These are phyloP conservation scores for Xylariomycetidae sp. DNA, from an alignment of 2,329 filamentous ascomycete species.

Conservation along the genomic window DNA sequence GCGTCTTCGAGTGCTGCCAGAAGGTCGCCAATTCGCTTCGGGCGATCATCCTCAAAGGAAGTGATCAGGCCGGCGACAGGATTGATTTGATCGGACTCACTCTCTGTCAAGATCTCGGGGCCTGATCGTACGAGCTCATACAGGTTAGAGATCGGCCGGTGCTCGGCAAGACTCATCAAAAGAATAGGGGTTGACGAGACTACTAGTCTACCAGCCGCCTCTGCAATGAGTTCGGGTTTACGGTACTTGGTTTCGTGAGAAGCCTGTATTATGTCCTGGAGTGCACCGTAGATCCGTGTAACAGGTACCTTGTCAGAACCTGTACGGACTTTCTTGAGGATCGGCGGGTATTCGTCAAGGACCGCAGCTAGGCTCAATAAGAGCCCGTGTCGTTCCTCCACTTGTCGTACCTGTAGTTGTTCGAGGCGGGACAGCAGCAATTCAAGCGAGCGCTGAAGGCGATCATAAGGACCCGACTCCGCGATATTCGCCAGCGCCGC, in stretches of 20 bases:
- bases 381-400: slow-evolving; percentile 67
- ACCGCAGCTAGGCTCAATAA: slow-evolving; percentile 58
- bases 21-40: slow-evolving; percentile 14
- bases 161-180: slow-evolving; percentile 29
- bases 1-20: slow-evolving; percentile 25
- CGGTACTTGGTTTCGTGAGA: slow-evolving; percentile 42
- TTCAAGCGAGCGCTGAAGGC: slow-evolving; percentile 32
- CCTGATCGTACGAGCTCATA: slow-evolving; percentile 23
- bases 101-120: slow-evolving; percentile 14
- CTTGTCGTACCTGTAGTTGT: slow-evolving; percentile 50
- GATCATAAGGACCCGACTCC: slow-evolving; percentile 15
- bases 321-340: slow-evolving; percentile 17
- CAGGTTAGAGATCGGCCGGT: slow-evolving; percentile 4
- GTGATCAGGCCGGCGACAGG: slow-evolving; percentile 12
- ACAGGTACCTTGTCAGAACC: slow-evolving; percentile 12
- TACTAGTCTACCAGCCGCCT: slow-evolving; percentile 56
- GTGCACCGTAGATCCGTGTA: slow-evolving; percentile 18
- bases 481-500: slow-evolving; percentile 31
- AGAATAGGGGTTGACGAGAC: slow-evolving; percentile 46
- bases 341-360: slow-evolving; percentile 40
- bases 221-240: slow-evolving; percentile 60
- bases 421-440: slow-evolving; percentile 41
- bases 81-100: slow-evolving; percentile 2
- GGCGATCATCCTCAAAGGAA: slow-evolving; percentile 5
- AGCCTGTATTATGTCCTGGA: slow-evolving; percentile 36